Conservation (phyloP, 108 stramenopile species). For the Mayamaea pseudoterrestris region DNA sequence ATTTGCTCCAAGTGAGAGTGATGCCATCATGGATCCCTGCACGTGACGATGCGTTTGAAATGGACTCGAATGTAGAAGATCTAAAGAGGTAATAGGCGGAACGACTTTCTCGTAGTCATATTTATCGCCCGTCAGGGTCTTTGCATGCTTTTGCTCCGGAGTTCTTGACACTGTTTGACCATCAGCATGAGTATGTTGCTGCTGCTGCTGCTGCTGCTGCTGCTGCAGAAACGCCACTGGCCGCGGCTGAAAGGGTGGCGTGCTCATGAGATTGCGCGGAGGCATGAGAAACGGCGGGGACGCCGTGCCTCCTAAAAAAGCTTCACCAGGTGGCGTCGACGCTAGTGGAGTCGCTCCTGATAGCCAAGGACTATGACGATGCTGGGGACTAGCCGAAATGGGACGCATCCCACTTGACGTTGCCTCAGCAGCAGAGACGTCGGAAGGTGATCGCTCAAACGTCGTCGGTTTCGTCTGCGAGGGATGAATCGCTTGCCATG, state of each 20-base stretch:
- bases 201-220: too few relatives aligned
- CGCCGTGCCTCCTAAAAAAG: background rate
- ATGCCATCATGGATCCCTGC: slow-evolving; percentile 4
- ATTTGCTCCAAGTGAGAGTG: background rate
- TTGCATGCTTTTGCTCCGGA: slow-evolving; percentile 1
- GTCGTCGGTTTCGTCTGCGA: background rate
- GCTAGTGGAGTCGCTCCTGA: slow-evolving; percentile 1
- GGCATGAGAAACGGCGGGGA: slow-evolving; percentile 9
- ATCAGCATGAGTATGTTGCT: too few relatives aligned
- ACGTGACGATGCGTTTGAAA: slow-evolving; percentile 15
- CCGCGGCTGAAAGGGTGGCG: slow-evolving; percentile 30
- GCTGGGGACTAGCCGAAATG: background rate
- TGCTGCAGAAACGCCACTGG: slow-evolving; percentile 29
- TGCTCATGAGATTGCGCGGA: slow-evolving; percentile 1
- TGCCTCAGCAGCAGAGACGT: background rate
- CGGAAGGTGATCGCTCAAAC: background rate
- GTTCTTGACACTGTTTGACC: slow-evolving; percentile 7
- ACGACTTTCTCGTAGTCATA: background rate
- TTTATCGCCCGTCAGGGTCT: background rate
- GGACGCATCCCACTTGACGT: too few relatives aligned
- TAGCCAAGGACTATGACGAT: background rate
- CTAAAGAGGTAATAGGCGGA: slow-evolving; percentile 25
- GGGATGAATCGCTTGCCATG: slow-evolving; percentile 6
- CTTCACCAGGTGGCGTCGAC: background rate
- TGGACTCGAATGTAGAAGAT: slow-evolving; percentile 39